A percentile compares a stretch with the other conserved stretches of the same genome.
Evolutionary conservation across 1,139 yeast species (phyloP).

Genomic region (Hyphopichia pseudoburtonii): DNA sequence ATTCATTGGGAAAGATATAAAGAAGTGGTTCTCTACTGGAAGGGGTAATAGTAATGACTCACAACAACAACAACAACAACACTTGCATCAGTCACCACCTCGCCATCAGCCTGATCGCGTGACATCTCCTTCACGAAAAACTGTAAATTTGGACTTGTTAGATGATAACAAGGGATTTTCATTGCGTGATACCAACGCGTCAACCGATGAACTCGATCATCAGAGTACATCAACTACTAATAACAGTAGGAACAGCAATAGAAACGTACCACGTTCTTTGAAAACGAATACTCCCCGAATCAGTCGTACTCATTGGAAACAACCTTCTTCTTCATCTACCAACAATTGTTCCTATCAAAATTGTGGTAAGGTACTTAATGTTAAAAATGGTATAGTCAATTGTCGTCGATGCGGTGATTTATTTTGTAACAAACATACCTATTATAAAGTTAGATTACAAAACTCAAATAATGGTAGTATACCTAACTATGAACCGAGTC

Average conservation of each 20-base stretch:
- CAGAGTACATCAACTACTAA: not conserved
- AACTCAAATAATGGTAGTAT: conserved; percentile 37
- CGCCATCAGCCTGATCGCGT: conserved; percentile 7
- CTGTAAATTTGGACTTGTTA: conserved; percentile 31
- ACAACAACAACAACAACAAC: no score
- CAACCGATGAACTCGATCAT: conserved; percentile 17
- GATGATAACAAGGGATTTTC: conserved; percentile 37
- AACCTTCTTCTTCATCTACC: conserved; percentile 31
- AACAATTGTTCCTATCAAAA: conserved; percentile 31
- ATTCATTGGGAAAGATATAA: conserved; percentile 19
- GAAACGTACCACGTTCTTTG: no score
- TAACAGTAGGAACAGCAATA: not conserved
- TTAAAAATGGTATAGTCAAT: conserved; percentile 54
- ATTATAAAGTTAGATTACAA: conserved; percentile 45
- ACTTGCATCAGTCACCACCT: no score
- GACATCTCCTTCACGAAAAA: conserved; percentile 14
- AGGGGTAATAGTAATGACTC: not conserved
- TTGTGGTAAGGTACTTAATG: conserved; percentile 44
- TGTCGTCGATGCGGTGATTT: conserved; percentile 74
- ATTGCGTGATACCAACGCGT: conserved; percentile 20
- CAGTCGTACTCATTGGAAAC: conserved; percentile 65
- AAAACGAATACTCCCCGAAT: conserved; percentile 20
- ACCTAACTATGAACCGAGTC: conserved; percentile 30
- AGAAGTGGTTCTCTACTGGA: conserved; percentile 19
- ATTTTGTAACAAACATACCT: conserved; percentile 66